Evolutionary conservation across 164 flowering plant species (phyloP), one percentile per base, ranked within the genome.

Genomic region (Brasenia schreberi): DNA sequence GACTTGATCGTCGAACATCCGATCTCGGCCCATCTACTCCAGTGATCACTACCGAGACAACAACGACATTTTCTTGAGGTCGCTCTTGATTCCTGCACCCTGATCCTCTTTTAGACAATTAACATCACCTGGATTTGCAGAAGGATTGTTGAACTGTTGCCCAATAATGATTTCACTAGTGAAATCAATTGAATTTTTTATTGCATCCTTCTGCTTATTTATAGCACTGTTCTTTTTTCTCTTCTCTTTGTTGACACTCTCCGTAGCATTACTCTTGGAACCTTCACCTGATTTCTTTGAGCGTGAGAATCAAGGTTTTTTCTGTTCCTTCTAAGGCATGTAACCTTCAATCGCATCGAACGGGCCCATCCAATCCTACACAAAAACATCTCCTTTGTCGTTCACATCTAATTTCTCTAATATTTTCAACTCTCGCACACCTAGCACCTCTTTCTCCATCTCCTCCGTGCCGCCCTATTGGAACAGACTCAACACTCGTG

Each of bases 301-400:
- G 53, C 7, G 53, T 7, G 53, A 45, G 7, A 12, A 45, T 7
- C 0, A 45, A 45, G 53, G 14, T 12, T 12, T 45, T 7, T 45
- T 72, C 1, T 49, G 65, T 52, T 86, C 82, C 18, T 67, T 69
- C 67, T 71, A 68, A 2, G 99, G 97, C 65, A 89, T 90, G 79
- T 89, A 91, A 16, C 99, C 99, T 70, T 94, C 99, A 71, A 94
- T 85, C 5, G 99, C 96, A 85, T 85, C 78, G 0, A 92, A 78
- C 0, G 96, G 88, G 33, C 97, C 98, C 65, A 81, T 58, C 88
- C 88, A 90, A 53, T 85, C 79, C 60, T 81, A 87, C 65, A 82
- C 16, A 10, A 81, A 67, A 68, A 85, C 77, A 42, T 80, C 82
- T 73, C 89, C 95, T 12, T 45, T 45, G 52, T 6, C 73, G 19